phyloP scores from a whole-genome alignment of 1,284 basidiomycete genomes.

The Austroboletus novae-zelandiae region DNA sequence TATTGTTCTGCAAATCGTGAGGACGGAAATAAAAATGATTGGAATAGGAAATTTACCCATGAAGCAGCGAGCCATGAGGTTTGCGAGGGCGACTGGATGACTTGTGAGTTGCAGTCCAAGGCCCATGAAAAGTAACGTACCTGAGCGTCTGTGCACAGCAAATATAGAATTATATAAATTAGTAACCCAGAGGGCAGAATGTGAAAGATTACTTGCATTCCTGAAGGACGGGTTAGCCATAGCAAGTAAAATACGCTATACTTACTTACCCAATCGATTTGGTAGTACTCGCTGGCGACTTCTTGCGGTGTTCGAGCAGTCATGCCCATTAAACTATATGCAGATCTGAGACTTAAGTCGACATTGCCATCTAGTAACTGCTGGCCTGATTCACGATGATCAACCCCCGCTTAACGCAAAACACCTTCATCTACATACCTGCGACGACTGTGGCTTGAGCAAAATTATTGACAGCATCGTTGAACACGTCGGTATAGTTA shows the following conservation, averaged over 20 bases:
- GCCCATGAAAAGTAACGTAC: constrained; percentile 8
- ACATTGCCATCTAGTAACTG: constrained; percentile 43
- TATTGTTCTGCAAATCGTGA: constrained; percentile 48
- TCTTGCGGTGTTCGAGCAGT: constrained; percentile 43
- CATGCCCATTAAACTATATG: constrained; percentile 47
- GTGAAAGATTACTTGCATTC: constrained; percentile 21
- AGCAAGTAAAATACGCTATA: not conserved
- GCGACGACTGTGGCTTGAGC: constrained; percentile 41
- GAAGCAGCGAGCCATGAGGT: constrained; percentile 61
- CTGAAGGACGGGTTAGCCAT: constrained; percentile 7
- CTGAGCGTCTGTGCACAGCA: constrained; percentile 22
- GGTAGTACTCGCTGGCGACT: constrained; percentile 53
- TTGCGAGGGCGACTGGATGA: constrained; percentile 52
- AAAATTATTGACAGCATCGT: constrained; percentile 42
- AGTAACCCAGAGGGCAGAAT: constrained; percentile 1
- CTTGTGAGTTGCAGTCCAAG: not conserved
- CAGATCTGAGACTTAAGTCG: constrained; percentile 48
- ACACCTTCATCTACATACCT: constrained; percentile 27
- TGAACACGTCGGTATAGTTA: constrained; percentile 46
- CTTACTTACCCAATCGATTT: constrained; percentile 38
- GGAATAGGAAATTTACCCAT: constrained; percentile 42
- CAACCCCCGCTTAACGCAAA: not conserved
- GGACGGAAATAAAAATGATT: not conserved
- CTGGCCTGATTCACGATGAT: constrained; percentile 32
- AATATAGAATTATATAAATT: constrained; percentile 1